These are phyloP conservation scores for Abelmoschus esculentus DNA, from an alignment of 345 rosid species.

Conservation along the genomic window DNA sequence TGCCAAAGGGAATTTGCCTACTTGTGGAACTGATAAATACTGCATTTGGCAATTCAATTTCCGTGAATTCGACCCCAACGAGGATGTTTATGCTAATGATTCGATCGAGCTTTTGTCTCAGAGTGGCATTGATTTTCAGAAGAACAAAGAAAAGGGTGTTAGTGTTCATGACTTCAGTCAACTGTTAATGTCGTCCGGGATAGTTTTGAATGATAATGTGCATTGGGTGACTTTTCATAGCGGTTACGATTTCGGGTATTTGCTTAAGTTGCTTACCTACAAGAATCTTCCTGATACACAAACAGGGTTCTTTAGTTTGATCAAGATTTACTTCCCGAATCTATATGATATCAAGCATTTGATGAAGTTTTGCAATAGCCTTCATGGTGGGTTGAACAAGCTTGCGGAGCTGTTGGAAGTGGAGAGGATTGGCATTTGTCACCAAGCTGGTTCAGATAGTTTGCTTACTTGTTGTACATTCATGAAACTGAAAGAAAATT, in stretches of 20 bases:
- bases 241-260: constrained; percentile 71
- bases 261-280: constrained; percentile 63
- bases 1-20: constrained; percentile 56
- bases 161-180: constrained; percentile 45
- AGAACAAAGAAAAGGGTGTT: constrained; percentile 46
- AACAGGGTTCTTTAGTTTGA: constrained; percentile 39
- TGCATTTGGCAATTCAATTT: constrained; percentile 82
- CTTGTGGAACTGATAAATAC: constrained; percentile 47
- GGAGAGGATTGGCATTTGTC: constrained; percentile 62
- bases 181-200: constrained; percentile 68
- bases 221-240: constrained; percentile 78
- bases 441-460: constrained; percentile 83
- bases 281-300: constrained; percentile 49
- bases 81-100: constrained; percentile 51
- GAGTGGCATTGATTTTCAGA: constrained; percentile 60
- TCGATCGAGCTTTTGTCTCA: constrained; percentile 55
- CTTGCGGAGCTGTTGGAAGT: constrained; percentile 61
- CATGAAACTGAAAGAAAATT: constrained; percentile 57
- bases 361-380: constrained; percentile 64
- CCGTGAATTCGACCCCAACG: constrained; percentile 44
- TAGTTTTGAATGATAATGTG: constrained; percentile 61
- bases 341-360: constrained; percentile 63
- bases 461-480: constrained; percentile 71
- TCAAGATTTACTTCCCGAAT: constrained; percentile 46
- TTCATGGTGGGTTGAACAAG: constrained; percentile 76